phyloP scores from a whole-genome alignment of 2,329 filamentous ascomycete genomes.

The Cytospora paraplurivora region DNA sequence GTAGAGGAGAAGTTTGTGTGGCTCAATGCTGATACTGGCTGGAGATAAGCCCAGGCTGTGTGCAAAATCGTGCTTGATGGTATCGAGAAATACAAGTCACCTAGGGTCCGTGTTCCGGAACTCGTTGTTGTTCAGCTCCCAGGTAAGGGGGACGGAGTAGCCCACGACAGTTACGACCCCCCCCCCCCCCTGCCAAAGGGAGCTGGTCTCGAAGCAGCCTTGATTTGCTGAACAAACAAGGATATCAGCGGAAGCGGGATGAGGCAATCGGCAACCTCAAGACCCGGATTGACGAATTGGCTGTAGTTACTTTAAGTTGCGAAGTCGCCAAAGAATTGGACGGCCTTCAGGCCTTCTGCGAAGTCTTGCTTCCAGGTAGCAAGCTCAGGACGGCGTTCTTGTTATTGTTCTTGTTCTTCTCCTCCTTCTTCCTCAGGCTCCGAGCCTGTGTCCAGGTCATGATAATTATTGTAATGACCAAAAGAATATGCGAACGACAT shows the following conservation, averaged over 20 bases:
- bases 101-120: slow-evolving; percentile 13
- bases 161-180: slow-evolving; percentile 38
- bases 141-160: not conserved
- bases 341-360: not conserved
- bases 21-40: slow-evolving; percentile 34
- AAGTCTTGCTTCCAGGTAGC: slow-evolving; percentile 3
- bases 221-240: slow-evolving; percentile 34
- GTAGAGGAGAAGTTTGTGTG: slow-evolving; percentile 49
- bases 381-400: too few relatives aligned
- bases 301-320: not conserved
- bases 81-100: slow-evolving; percentile 25
- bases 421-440: not conserved
- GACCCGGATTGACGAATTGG: slow-evolving; percentile 33
- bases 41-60: slow-evolving; percentile 36
- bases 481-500: not conserved
- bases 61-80: slow-evolving; percentile 33
- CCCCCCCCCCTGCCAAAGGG: slow-evolving; percentile 43
- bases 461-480: not conserved
- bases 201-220: slow-evolving; percentile 33
- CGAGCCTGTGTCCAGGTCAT: not conserved
- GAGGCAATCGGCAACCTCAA: slow-evolving; percentile 30
- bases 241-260: slow-evolving; percentile 35
- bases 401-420: too few relatives aligned
- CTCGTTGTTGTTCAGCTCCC: not conserved
- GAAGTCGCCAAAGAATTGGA: slow-evolving; percentile 2